phyloP scores from a whole-genome alignment of 805 yeast genomes.

The Zygosaccharomyces lentus region DNA sequence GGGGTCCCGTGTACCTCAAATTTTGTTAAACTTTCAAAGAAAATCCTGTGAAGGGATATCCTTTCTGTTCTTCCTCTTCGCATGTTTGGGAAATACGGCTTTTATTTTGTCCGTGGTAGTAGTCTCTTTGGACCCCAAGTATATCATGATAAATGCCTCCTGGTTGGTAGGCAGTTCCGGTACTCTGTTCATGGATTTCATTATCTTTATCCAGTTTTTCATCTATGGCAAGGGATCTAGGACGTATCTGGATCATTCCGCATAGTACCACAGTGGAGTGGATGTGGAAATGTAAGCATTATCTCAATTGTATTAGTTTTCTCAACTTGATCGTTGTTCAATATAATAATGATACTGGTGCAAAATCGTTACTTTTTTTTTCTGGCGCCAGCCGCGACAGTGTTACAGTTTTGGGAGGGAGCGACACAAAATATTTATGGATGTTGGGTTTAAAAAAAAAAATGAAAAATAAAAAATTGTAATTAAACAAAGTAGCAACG shows the following conservation, averaged over 20 bases:
- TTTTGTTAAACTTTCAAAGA: constrained; percentile 74
- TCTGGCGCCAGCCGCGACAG: constrained; percentile 1
- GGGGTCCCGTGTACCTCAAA: constrained; percentile 92
- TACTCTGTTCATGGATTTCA: constrained; percentile 75
- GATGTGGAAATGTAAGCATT: background rate
- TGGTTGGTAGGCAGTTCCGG: constrained; percentile 94
- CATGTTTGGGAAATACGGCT: constrained; percentile 89
- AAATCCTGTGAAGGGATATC: constrained; percentile 95
- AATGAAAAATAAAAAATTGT: background rate
- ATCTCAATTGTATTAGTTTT: no score
- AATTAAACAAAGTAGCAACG: background rate
- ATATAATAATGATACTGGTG: no score
- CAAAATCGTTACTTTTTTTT: background rate
- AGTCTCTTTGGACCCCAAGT: constrained; percentile 64
- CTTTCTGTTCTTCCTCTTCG: constrained; percentile 88
- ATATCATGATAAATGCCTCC: constrained; percentile 74
- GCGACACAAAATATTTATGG: constrained; percentile 4
- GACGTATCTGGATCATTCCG: constrained; percentile 3
- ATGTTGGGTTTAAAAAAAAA: background rate
- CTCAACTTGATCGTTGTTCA: background rate
- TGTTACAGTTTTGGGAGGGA: background rate
- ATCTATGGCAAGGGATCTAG: constrained; percentile 43
- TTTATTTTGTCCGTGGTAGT: constrained; percentile 82
- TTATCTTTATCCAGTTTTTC: constrained; percentile 83
- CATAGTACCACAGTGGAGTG: background rate